Evolutionary conservation across 1,284 basidiomycete genomes (phyloP), one percentile per base, ranked within the genome.

Genomic region (Apiotrichum laibachii): DNA sequence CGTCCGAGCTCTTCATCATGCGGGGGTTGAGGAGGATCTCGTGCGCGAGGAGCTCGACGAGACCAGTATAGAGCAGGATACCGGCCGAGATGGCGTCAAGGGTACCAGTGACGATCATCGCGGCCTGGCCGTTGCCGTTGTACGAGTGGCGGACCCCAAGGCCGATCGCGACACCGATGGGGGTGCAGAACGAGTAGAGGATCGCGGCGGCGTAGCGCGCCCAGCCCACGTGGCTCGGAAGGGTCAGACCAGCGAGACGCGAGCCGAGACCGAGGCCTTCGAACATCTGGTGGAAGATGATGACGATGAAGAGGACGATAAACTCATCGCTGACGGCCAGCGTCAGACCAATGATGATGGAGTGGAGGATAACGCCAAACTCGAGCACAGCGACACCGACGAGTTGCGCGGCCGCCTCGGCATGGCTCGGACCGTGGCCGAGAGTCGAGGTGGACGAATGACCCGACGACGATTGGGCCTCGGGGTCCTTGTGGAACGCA

Each of bases 211-310:
- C 67, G 59, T 85, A 80, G 7, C 90, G 87, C 0, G 89, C 77
- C 79, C 82, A 88, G 56, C 76, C 80, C 70, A 86, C 86, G 49
- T 77, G 72, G 1, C 70, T 56, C 0, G 90, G 85, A 0, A 97
- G 80, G 16, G 80, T 76, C 70, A 96, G 82, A 71, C 81, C 85
- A 1, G 92, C 89, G 15, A 74, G 66, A 45, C 91, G 87, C 0
- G 91, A 86, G 22, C 92, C 92, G 31, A 97, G 81, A 78, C 90
- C 93, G 51, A 95, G 84, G 31, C 92, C 92, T 74, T 96, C 92
- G 68, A 95, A 95, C 56, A 85, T 88, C 88, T 92, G 90, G 72
- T 93, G 91, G 79, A 94, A 97, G 72, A 95, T 81, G 65, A 98
- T 80, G 59, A 98, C 94, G 61, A 93, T 81, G 73, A 98, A 94